These are phyloP conservation scores for Phytopythium ostracodes DNA, from an alignment of 352 stramenopile genomes.

Conservation along the genomic window DNA sequence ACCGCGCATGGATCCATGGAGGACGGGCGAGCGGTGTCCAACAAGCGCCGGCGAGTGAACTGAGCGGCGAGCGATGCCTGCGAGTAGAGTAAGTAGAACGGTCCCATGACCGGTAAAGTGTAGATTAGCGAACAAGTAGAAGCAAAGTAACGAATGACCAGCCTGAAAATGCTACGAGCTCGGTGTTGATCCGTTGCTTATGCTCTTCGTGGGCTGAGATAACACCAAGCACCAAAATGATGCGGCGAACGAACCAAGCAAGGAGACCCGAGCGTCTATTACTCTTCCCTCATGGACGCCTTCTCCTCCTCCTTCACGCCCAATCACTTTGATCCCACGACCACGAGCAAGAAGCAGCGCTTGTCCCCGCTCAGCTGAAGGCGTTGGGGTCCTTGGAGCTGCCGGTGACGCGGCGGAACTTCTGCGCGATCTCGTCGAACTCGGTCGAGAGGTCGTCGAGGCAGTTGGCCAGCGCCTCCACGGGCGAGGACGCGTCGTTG, in stretches of 20 bases:
- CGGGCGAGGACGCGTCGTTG: slow-evolving; percentile 77
- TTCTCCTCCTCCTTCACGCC: not conserved
- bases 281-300: not conserved
- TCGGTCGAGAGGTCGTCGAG: slow-evolving; percentile 85
- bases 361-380: too few species aligned
- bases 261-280: not conserved
- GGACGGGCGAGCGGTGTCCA: not conserved
- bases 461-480: slow-evolving; percentile 78
- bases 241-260: too few species aligned
- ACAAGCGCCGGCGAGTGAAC: slow-evolving; percentile 2
- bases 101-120: not conserved
- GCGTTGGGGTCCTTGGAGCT: slow-evolving; percentile 83
- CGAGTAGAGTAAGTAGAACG: too few species aligned
- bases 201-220: too few species aligned
- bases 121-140: not conserved
- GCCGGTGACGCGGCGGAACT: slow-evolving; percentile 75
- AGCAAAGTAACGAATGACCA: not conserved
- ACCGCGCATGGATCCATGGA: not conserved
- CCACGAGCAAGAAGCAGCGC: too few species aligned
- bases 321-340: too few species aligned
- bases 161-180: not conserved
- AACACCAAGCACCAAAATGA: too few species aligned
- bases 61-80: too few species aligned
- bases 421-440: slow-evolving; percentile 84
- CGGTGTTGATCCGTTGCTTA: too few species aligned